Evolutionary conservation across 2,329 filamentous ascomycete species (phyloP).

Genomic region (Pseudogymnoascus sp.): DNA sequence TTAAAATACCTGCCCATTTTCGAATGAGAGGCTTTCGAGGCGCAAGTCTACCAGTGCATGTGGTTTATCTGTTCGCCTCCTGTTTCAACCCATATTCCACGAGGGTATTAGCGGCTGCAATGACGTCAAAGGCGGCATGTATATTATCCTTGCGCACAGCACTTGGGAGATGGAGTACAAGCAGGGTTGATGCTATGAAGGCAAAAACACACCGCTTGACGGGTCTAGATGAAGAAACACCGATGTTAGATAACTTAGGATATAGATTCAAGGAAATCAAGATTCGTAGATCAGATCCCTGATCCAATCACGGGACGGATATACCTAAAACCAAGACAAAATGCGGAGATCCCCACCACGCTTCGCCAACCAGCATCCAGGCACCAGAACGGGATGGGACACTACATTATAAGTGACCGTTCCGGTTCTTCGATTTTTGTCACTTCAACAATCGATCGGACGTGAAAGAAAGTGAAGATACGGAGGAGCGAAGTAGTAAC

Average conservation of each 20-base stretch:
- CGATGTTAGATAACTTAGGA: background rate
- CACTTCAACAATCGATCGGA: background rate
- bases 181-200: background rate
- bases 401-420: background rate
- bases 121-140: conserved; percentile 7
- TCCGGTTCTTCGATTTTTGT: background rate
- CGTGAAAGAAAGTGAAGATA: background rate
- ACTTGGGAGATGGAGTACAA: background rate
- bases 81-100: conserved; percentile 3
- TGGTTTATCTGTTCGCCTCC: background rate
- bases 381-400: background rate
- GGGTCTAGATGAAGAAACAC: background rate
- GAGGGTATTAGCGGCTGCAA: background rate
- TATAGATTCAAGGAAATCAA: background rate
- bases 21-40: background rate
- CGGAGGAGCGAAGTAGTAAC: background rate
- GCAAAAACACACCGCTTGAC: background rate
- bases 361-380: background rate
- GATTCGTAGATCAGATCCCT: background rate
- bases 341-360: background rate
- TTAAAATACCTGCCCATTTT: conserved; percentile 1
- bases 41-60: conserved; percentile 6
- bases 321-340: background rate
- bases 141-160: background rate
- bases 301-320: background rate